Evolutionary conservation across 331 rosid genomes (phyloP).

Genomic region (Saraca asoca): DNA sequence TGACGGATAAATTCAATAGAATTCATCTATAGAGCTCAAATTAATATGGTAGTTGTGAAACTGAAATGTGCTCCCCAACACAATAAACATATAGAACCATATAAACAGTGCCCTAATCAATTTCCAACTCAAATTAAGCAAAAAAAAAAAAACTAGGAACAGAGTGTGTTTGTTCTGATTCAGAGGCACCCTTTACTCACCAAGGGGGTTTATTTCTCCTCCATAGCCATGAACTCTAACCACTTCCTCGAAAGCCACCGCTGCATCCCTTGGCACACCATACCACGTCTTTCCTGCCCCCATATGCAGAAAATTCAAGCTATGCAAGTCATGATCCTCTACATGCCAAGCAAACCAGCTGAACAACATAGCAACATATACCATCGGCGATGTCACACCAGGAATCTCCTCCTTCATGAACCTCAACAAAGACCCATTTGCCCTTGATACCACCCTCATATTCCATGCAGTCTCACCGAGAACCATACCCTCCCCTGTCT

Average conservation of each 20-base stretch:
- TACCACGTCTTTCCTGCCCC: constrained; percentile 97
- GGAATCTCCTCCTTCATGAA: constrained; percentile 99
- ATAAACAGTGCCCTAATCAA: background rate
- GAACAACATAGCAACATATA: constrained; percentile 88
- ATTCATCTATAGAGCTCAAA: background rate
- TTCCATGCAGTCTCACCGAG: constrained; percentile 93
- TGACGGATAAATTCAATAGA: background rate
- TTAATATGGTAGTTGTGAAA: background rate
- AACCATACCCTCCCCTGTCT: constrained; percentile 58
- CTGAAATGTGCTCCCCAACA: background rate
- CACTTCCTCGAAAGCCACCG: constrained; percentile 87
- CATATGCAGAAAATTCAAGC: constrained; percentile 84
- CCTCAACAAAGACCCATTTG: constrained; percentile 78
- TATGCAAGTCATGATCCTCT: constrained; percentile 95
- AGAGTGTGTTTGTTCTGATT: constrained; percentile 33
- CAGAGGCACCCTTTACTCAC: constrained; percentile 51
- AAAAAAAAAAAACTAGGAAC: constrained; percentile 34
- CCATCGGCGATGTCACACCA: constrained; percentile 92
- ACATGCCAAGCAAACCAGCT: constrained; percentile 99
- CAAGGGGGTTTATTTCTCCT: constrained; percentile 89
- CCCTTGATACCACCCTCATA: constrained; percentile 80
- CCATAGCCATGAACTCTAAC: constrained; percentile 89
- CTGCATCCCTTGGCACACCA: constrained; percentile 88
- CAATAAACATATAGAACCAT: background rate
- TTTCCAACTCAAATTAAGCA: constrained; percentile 9